Percentiles rank a stretch among this genome's conserved stretches.
Evolutionary conservation across 371 early-diverging fungal species (phyloP).

Genomic region (Rhizopus delemar): DNA sequence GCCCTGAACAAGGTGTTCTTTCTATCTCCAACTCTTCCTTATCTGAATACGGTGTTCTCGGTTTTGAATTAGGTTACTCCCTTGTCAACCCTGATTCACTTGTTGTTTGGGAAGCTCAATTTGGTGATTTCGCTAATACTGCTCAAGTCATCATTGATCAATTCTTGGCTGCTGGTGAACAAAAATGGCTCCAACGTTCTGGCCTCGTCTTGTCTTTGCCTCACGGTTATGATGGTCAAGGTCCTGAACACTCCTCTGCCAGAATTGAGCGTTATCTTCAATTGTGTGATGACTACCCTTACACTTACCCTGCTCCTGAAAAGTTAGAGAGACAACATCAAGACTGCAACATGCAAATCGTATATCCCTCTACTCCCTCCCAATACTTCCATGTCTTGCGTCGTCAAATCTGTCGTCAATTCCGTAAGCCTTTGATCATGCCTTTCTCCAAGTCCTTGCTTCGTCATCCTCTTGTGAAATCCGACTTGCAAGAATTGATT

Average conservation of each 20-base stretch:
- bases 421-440: constrained; percentile 91
- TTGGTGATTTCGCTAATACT: constrained; percentile 96
- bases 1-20: constrained; percentile 81
- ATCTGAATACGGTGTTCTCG: constrained; percentile 95
- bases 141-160: constrained; percentile 97
- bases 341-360: constrained; percentile 97
- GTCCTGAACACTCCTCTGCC: constrained; percentile 95
- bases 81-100: constrained; percentile 91
- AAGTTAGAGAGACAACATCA: constrained; percentile 88
- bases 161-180: constrained; percentile 93
- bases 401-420: constrained; percentile 94
- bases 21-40: constrained; percentile 93
- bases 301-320: constrained; percentile 77
- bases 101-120: constrained; percentile 97
- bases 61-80: constrained; percentile 96
- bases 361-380: constrained; percentile 92
- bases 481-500: constrained; percentile 79
- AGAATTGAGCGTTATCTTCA: constrained; percentile 95
- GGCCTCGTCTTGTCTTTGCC: constrained; percentile 92
- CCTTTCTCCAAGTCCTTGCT: constrained; percentile 92
- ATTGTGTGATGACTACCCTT: constrained; percentile 93
- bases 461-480: constrained; percentile 91
- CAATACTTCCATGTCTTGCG: constrained; percentile 96
- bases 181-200: constrained; percentile 95
- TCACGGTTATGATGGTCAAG: constrained; percentile 98